phyloP scores from a whole-genome alignment of 768 basidiomycete species.

The Cystobasidiopsis lactophilus region DNA sequence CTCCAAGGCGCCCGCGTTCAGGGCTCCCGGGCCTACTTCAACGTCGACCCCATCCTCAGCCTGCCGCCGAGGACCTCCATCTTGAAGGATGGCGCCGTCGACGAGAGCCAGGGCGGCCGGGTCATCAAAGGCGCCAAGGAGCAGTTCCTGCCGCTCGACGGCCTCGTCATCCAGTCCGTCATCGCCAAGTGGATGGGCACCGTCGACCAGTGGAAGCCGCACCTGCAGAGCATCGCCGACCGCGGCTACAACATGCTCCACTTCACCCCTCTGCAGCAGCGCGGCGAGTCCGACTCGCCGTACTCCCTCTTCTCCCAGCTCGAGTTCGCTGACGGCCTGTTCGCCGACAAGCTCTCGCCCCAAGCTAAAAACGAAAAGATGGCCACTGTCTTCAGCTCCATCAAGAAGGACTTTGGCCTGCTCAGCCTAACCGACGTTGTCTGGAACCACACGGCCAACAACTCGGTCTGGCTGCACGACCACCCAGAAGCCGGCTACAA shows the following conservation, averaged over 20 bases:
- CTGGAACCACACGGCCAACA: slow-evolving; percentile 88
- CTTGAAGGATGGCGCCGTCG: slow-evolving; percentile 30
- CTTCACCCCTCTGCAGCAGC: slow-evolving; percentile 80
- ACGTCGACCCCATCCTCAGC: slow-evolving; percentile 74
- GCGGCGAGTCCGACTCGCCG: slow-evolving; percentile 72
- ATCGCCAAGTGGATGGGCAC: slow-evolving; percentile 98
- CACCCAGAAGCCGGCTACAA: slow-evolving; percentile 95
- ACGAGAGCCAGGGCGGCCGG: slow-evolving; percentile 27
- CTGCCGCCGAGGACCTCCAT: slow-evolving; percentile 51
- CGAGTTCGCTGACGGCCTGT: slow-evolving; percentile 55
- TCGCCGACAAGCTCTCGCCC: slow-evolving; percentile 21
- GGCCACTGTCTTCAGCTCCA: slow-evolving; percentile 35
- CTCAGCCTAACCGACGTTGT: slow-evolving; percentile 86
- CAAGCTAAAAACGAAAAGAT: slow-evolving; percentile 20
- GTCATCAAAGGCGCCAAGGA: slow-evolving; percentile 30
- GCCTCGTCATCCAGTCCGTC: slow-evolving; percentile 64
- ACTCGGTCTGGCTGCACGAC: slow-evolving; percentile 69
- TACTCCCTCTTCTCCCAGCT: slow-evolving; percentile 82
- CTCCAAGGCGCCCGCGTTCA: slow-evolving; percentile 20
- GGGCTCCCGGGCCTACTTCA: slow-evolving; percentile 43
- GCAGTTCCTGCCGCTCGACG: slow-evolving; percentile 59
- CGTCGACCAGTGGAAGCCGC: slow-evolving; percentile 46
- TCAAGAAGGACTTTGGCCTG: slow-evolving; percentile 67
- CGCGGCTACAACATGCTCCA: slow-evolving; percentile 97
- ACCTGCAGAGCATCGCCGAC: slow-evolving; percentile 61